Percentiles rank a stretch among this genome's conserved stretches.
phyloP scores from a whole-genome alignment of 2,329 filamentous ascomycete genomes.

The Leptographium wingfieldii region DNA sequence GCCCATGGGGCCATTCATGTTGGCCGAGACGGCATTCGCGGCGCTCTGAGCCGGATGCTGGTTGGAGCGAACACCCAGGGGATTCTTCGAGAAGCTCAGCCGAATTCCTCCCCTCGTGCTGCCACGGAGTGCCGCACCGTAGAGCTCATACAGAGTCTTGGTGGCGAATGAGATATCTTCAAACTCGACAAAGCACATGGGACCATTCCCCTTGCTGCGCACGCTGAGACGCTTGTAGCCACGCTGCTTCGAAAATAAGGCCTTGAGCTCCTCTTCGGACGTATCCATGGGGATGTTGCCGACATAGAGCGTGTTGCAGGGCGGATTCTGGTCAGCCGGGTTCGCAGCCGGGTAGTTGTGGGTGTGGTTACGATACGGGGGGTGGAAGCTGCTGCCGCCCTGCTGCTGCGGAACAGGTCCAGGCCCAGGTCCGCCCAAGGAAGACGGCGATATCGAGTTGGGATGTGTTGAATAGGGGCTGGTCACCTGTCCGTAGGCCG shows the following conservation, averaged over 20 bases:
- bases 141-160: slow-evolving; percentile 78
- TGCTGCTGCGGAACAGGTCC: slow-evolving; percentile 7
- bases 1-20: slow-evolving; percentile 31
- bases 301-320: slow-evolving; percentile 95
- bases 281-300: slow-evolving; percentile 92
- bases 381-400: slow-evolving; percentile 20
- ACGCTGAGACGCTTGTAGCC: slow-evolving; percentile 95
- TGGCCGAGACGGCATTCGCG: slow-evolving; percentile 34
- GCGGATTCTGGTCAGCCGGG: slow-evolving; percentile 89
- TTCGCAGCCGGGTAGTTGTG: slow-evolving; percentile 67
- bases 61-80: slow-evolving; percentile 75
- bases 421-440: slow-evolving; percentile 26
- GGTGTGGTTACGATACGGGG: slow-evolving; percentile 40
- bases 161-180: slow-evolving; percentile 88
- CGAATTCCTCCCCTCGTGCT: slow-evolving; percentile 91
- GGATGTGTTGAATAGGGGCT: slow-evolving; percentile 27
- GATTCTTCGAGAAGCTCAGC: slow-evolving; percentile 94
- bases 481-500: slow-evolving; percentile 27
- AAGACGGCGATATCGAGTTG: slow-evolving; percentile 43
- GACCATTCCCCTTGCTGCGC: slow-evolving; percentile 85
- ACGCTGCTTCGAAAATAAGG: slow-evolving; percentile 81
- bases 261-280: slow-evolving; percentile 89
- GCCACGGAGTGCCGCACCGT: slow-evolving; percentile 77
- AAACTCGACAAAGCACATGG: slow-evolving; percentile 99
- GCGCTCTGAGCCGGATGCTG: slow-evolving; percentile 37